phyloP scores from a whole-genome alignment of 495 filamentous ascomycete genomes.

The Penicillium chermesinum region DNA sequence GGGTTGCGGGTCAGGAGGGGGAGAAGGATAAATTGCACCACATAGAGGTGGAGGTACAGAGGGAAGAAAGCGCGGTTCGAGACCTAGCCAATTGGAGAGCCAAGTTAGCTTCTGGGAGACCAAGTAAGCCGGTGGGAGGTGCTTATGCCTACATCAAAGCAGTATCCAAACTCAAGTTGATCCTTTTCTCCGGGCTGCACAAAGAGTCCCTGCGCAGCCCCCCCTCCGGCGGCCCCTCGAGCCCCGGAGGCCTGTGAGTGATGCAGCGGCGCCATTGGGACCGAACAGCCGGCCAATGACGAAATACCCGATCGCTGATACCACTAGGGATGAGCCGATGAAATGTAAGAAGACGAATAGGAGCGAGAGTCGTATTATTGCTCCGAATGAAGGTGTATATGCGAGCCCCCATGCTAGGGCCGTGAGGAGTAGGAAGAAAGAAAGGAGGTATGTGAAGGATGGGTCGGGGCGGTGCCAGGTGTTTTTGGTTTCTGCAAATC shows the following conservation, averaged over 20 bases:
- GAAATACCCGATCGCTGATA: slow-evolving; percentile 61
- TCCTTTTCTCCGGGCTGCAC: slow-evolving; percentile 51
- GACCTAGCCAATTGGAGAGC: slow-evolving; percentile 39
- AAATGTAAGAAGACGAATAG: slow-evolving; percentile 67
- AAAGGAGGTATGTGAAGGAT: slow-evolving; percentile 72
- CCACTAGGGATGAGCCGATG: slow-evolving; percentile 53
- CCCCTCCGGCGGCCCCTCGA: slow-evolving; percentile 44
- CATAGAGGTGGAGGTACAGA: slow-evolving; percentile 67
- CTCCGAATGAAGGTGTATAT: slow-evolving; percentile 52
- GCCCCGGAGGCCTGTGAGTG: slow-evolving; percentile 36
- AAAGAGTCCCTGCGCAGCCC: slow-evolving; percentile 54
- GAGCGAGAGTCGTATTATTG: slow-evolving; percentile 55
- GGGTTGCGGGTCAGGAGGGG: slow-evolving; percentile 48
- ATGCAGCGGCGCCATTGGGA: slow-evolving; percentile 42
- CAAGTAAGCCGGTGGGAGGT: neutral
- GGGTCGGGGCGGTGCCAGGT: slow-evolving; percentile 73
- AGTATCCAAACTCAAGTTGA: slow-evolving; percentile 70
- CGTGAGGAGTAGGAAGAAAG: slow-evolving; percentile 68
- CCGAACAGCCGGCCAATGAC: slow-evolving; percentile 60
- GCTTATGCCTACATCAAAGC: slow-evolving; percentile 59
- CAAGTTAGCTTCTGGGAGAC: neutral
- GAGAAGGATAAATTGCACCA: slow-evolving; percentile 67
- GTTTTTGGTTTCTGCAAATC: slow-evolving; percentile 65
- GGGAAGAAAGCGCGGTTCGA: slow-evolving; percentile 72
- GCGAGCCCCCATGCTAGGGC: slow-evolving; percentile 70